Base-by-base conservation (phyloP, 331 rosid species). In the Rhamnella rubrinervis region DNA sequence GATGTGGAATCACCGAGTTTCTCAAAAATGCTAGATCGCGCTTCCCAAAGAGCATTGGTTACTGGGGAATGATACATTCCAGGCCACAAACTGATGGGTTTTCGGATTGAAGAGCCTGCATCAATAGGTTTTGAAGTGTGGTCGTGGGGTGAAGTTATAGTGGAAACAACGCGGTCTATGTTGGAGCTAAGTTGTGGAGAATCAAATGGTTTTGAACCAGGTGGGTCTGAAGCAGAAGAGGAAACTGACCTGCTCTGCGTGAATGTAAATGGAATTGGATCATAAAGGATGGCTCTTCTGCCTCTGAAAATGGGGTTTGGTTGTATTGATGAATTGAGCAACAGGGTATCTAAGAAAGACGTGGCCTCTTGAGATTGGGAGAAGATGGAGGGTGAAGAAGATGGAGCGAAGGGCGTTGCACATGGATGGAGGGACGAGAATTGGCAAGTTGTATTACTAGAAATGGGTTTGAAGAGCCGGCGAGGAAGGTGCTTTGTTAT, bases 11-110 rank as follows among this genome's bases (percentile, higher is more conserved):
- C 70, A 4, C 66, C 70, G 50, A 53, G 63, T 8, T 74, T 75
- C 57, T 84, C 96, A 51, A 81, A 79, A 18, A 89, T 80, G 31
- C 65, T 71, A 19, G 95, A 82, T 82, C 98, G 85, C 1, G 96
- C 98, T 76, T 93, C 96, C 98, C 98, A 93, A 0, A 93, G 88
- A 63, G 98, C 98, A 55, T 85, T 79, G 12, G 92, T 93, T 7
- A 88, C 97, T 13, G 97, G 97, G 6, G 98, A 91, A 66, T 87
- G 92, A 76, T 82, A 82, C 88, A 85, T 82, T 37, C 97, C 98
- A 0, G 96, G 98, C 96, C 97, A 89, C 23, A 89, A 69, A 63
- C 71, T 77, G 74, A 88, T 61, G 16, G 96, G 96, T 67, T 88
- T 93, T 31, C 93, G 81, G 68, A 83, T 77, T 1, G 92, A 78